Conservation (phyloP, 768 basidiomycete genomes). For the Coprinopsis cinerea region DNA sequence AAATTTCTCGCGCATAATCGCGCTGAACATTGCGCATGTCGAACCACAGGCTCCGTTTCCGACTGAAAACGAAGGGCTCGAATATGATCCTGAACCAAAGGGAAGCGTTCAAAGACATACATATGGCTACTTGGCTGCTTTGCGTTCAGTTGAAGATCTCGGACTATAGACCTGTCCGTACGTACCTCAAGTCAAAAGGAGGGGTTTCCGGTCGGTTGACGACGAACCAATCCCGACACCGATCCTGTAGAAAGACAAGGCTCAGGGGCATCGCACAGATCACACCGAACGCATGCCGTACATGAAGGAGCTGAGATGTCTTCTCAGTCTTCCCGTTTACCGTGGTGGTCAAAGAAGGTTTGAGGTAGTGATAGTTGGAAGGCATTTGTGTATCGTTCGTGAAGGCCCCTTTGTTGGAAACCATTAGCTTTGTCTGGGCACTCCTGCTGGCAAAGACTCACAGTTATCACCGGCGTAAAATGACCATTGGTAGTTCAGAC, state of each 20-base stretch:
- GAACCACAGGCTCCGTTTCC: conserved; percentile 48
- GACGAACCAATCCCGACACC: conserved; percentile 33
- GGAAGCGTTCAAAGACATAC: conserved; percentile 23
- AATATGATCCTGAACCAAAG: not conserved
- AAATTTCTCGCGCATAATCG: conserved; percentile 54
- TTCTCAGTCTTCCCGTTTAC: conserved; percentile 40
- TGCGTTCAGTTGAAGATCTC: conserved; percentile 31
- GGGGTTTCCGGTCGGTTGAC: conserved; percentile 38
- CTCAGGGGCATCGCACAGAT: not conserved
- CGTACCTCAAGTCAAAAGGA: conserved; percentile 39
- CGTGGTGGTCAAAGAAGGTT: conserved; percentile 32
- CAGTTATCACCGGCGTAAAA: conserved; percentile 53
- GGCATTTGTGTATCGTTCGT: conserved; percentile 39
- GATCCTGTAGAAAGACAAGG: conserved; percentile 25
- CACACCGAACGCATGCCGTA: conserved; percentile 16
- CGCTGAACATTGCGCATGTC: conserved; percentile 60
- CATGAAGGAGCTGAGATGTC: conserved; percentile 45
- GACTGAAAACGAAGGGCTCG: conserved; percentile 19
- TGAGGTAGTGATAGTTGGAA: conserved; percentile 36
- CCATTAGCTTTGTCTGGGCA: not conserved
- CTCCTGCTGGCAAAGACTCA: conserved; percentile 21
- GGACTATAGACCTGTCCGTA: not conserved
- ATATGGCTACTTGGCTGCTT: conserved; percentile 40
- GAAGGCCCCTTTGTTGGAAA: conserved; percentile 46
- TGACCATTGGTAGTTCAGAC: conserved; percentile 26